These are phyloP conservation scores for Phytophthora sansomeana DNA, from an alignment of 352 stramenopile genomes.

Conservation along the genomic window DNA sequence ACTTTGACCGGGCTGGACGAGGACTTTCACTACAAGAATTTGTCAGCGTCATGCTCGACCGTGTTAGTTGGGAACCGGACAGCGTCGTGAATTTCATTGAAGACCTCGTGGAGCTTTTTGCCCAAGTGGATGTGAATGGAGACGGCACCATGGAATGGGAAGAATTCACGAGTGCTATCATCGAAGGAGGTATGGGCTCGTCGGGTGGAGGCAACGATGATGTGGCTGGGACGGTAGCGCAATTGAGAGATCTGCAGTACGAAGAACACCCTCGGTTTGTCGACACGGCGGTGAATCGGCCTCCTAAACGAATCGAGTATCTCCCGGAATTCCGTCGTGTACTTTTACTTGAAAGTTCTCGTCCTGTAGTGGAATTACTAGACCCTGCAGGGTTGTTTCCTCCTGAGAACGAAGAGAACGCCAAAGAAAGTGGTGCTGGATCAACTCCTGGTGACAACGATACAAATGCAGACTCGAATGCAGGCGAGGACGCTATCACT, in stretches of 20 bases:
- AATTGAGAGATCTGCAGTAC: slow-evolving; percentile 77
- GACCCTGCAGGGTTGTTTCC: slow-evolving; percentile 57
- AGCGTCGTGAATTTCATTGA: slow-evolving; percentile 72
- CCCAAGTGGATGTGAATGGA: slow-evolving; percentile 80
- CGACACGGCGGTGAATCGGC: slow-evolving; percentile 57
- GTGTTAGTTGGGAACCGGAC: slow-evolving; percentile 62
- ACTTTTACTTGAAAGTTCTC: slow-evolving; percentile 67
- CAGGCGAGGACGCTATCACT: slow-evolving; percentile 12
- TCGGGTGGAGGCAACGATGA: slow-evolving; percentile 28
- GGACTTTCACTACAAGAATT: slow-evolving; percentile 71
- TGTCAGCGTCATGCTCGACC: slow-evolving; percentile 77
- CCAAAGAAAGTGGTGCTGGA: slow-evolving; percentile 5
- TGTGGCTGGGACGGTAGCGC: slow-evolving; percentile 42
- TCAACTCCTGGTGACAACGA: slow-evolving; percentile 17
- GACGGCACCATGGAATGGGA: slow-evolving; percentile 87
- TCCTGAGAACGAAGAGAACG: slow-evolving; percentile 37
- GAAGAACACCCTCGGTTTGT: slow-evolving; percentile 67
- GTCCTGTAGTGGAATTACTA: slow-evolving; percentile 74
- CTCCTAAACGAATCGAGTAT: slow-evolving; percentile 67
- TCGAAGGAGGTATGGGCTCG: slow-evolving; percentile 78
- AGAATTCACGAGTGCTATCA: slow-evolving; percentile 85
- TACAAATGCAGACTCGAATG: not conserved
- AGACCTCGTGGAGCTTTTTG: slow-evolving; percentile 82
- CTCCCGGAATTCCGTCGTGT: slow-evolving; percentile 65
- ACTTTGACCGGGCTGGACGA: slow-evolving; percentile 68